Percentiles rank a stretch among this genome's conserved stretches.
Evolutionary conservation across 257 asterid genomes (phyloP).

Genomic region (Nicotiana obtusifolia): DNA sequence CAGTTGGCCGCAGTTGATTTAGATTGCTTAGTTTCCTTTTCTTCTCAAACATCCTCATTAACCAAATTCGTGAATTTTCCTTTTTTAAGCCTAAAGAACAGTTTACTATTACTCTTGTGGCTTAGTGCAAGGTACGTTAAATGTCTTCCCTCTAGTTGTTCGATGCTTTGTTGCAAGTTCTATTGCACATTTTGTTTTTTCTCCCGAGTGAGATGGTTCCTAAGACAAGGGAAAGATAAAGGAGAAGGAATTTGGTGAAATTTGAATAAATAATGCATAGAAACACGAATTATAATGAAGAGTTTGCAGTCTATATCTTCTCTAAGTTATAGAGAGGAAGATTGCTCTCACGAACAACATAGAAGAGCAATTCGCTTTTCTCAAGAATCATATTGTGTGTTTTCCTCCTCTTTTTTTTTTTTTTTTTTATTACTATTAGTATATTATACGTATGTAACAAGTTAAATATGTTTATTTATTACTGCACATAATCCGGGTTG

Average conservation of each 20-base stretch:
- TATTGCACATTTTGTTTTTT: neutral
- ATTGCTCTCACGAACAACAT: too few relatives aligned
- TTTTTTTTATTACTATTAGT: too few relatives aligned
- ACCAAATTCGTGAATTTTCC: neutral
- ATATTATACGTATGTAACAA: too few relatives aligned
- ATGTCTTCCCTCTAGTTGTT: neutral
- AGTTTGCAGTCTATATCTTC: too few relatives aligned
- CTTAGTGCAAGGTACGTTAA: neutral
- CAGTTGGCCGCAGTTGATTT: neutral
- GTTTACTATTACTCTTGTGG: neutral
- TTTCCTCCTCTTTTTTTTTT: neutral
- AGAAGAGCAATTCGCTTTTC: too few relatives aligned
- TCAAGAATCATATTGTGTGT: neutral
- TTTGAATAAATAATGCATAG: too few relatives aligned
- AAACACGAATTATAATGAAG: too few relatives aligned
- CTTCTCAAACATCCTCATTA: neutral
- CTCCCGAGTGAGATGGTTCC: neutral
- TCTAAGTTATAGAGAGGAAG: too few relatives aligned
- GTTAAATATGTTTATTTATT: neutral
- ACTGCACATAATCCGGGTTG: neutral
- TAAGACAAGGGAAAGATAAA: too few relatives aligned
- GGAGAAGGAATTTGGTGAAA: too few relatives aligned
- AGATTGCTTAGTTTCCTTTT: neutral
- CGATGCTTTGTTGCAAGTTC: neutral
- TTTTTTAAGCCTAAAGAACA: neutral